Evolutionary conservation across 2,329 filamentous ascomycete genomes (phyloP).

Genomic region (Zasmidium angulare): DNA sequence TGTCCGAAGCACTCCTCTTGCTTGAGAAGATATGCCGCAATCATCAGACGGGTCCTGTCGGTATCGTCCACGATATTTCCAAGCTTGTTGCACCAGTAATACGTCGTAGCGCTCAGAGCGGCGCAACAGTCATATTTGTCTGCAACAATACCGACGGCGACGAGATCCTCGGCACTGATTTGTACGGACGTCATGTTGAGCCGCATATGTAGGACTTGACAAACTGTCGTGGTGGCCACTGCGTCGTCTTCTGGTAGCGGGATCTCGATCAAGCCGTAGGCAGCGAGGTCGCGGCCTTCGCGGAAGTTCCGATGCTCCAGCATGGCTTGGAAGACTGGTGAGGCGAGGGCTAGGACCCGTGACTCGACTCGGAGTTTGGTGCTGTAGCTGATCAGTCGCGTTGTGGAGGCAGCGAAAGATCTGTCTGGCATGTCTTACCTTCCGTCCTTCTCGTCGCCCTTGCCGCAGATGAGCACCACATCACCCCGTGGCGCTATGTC

Average conservation of each 20-base stretch:
- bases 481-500: not conserved
- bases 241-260: conserved; percentile 5
- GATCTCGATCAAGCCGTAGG: not conserved
- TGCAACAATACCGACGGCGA: not conserved
- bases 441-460: not conserved
- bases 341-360: not conserved
- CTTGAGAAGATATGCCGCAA: not conserved
- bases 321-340: not conserved
- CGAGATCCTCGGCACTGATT: not conserved
- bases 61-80: not conserved
- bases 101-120: not conserved
- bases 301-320: not conserved
- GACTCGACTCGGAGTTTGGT: not conserved
- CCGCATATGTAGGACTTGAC: conserved; percentile 4
- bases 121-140: conserved; percentile 12
- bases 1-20: not conserved
- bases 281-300: not conserved
- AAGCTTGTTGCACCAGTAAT: not conserved
- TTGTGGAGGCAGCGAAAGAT: not conserved
- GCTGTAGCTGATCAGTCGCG: not conserved
- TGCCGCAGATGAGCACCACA: not conserved
- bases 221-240: conserved; percentile 4
- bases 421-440: not conserved
- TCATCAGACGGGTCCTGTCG: not conserved
- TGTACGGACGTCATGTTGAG: not conserved